Evolutionary conservation across 2,329 filamentous ascomycete species (phyloP).

Genomic region (Fusarium cyanostomum): DNA sequence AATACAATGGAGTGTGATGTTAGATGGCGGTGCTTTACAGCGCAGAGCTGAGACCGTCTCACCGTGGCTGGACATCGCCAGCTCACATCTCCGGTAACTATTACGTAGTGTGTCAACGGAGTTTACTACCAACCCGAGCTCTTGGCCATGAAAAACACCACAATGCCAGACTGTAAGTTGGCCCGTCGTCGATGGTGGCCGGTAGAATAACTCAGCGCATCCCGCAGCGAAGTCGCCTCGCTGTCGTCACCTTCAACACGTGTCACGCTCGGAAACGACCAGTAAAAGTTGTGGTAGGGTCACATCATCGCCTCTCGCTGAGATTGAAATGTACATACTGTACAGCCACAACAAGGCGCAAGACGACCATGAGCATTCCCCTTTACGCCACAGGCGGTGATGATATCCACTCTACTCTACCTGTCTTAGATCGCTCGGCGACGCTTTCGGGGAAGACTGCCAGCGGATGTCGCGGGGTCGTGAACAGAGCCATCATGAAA

Average conservation of each 20-base stretch:
- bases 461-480: background rate
- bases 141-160: background rate
- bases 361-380: background rate
- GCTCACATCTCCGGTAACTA: background rate
- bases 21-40: too few relatives aligned
- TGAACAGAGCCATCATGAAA: constrained; percentile 21
- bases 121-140: background rate
- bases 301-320: background rate
- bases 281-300: constrained; percentile 2
- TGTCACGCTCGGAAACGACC: constrained; percentile 18
- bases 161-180: background rate
- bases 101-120: background rate
- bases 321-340: background rate
- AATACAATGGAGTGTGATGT: too few relatives aligned
- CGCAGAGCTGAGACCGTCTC: too few relatives aligned
- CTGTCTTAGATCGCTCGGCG: too few relatives aligned
- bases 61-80: background rate
- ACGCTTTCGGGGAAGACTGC: too few relatives aligned
- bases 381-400: constrained; percentile 24
- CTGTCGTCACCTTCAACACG: constrained; percentile 21
- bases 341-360: constrained; percentile 16
- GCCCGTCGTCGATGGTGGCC: background rate
- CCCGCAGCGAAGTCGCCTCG: constrained; percentile 5
- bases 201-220: background rate
- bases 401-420: too few relatives aligned